phyloP scores from a whole-genome alignment of 805 yeast genomes.

The Sugiyamaella qingdaonensis region DNA sequence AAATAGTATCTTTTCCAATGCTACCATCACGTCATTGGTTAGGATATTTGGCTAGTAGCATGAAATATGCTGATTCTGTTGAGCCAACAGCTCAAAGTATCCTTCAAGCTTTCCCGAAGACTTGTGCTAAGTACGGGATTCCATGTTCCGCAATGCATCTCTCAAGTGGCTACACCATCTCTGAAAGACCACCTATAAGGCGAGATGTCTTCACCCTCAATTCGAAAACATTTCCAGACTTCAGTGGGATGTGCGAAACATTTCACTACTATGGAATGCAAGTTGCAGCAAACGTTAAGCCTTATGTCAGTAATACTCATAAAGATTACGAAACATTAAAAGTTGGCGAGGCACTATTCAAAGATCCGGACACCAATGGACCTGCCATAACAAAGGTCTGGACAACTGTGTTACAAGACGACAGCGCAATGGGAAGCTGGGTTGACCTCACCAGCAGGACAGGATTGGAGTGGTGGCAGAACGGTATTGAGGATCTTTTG shows the following conservation, averaged over 20 bases:
- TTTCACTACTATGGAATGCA: not conserved
- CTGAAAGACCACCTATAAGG: conserved; percentile 3
- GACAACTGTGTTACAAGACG: conserved; percentile 1
- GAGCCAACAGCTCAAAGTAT: not conserved
- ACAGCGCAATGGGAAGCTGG: conserved; percentile 2
- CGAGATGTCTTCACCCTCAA: conserved; percentile 8
- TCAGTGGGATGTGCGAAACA: conserved; percentile 2
- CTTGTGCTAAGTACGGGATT: conserved; percentile 1
- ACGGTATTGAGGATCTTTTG: not conserved
- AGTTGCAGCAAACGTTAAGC: conserved; percentile 4
- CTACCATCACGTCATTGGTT: conserved; percentile 8
- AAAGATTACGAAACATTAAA: conserved; percentile 5
- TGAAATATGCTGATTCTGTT: conserved; percentile 6
- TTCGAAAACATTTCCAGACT: conserved; percentile 6
- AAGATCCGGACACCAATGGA: not conserved
- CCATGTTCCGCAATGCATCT: conserved; percentile 14
- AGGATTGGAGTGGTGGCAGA: conserved; percentile 5
- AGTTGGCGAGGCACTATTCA: not conserved
- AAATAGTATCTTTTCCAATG: not conserved
- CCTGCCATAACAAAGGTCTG: not conserved
- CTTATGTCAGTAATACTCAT: conserved; percentile 5
- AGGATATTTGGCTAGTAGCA: conserved; percentile 9
- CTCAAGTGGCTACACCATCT: conserved; percentile 7
- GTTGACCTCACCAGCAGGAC: conserved; percentile 2
- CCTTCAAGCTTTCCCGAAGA: not conserved